Evolutionary conservation across 2,329 filamentous ascomycete species (phyloP).

Genomic region (Penicillium occitanis): DNA sequence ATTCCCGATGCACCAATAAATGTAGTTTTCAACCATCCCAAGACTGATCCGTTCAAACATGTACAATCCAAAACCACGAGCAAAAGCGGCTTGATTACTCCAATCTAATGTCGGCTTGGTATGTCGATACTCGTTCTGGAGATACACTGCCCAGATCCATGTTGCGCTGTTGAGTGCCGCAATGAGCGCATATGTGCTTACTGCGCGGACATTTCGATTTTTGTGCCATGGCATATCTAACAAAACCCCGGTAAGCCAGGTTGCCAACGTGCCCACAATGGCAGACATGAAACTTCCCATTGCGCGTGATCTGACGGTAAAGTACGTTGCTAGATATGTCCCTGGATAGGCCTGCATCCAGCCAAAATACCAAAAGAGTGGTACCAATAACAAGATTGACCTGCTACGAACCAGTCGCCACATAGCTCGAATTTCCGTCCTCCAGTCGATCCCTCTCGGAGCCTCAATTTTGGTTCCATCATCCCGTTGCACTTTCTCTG

Average conservation of each 20-base stretch:
- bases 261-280: slow-evolving; percentile 48
- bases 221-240: slow-evolving; percentile 44
- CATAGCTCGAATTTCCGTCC: slow-evolving; percentile 41
- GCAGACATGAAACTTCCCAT: slow-evolving; percentile 48
- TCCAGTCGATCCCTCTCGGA: slow-evolving; percentile 29
- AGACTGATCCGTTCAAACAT: slow-evolving; percentile 45
- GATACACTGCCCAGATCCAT: slow-evolving; percentile 51
- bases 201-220: slow-evolving; percentile 42
- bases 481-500: slow-evolving; percentile 46
- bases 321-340: slow-evolving; percentile 55
- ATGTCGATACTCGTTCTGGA: slow-evolving; percentile 50
- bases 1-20: slow-evolving; percentile 51
- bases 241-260: slow-evolving; percentile 30
- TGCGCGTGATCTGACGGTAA: slow-evolving; percentile 52
- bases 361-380: slow-evolving; percentile 45
- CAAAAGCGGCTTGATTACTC: slow-evolving; percentile 42
- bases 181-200: slow-evolving; percentile 44
- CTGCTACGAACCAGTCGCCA: slow-evolving; percentile 43
- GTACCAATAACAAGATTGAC: slow-evolving; percentile 52
- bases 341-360: slow-evolving; percentile 57
- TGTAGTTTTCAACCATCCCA: slow-evolving; percentile 48
- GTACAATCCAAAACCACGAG: slow-evolving; percentile 46
- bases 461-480: slow-evolving; percentile 38
- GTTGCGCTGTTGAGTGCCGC: slow-evolving; percentile 45
- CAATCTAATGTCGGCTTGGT: slow-evolving; percentile 48